Percentiles rank a stretch among this genome's conserved stretches.
Evolutionary conservation across 148 eudicot species (phyloP).

Genomic region (Rheum nobile): DNA sequence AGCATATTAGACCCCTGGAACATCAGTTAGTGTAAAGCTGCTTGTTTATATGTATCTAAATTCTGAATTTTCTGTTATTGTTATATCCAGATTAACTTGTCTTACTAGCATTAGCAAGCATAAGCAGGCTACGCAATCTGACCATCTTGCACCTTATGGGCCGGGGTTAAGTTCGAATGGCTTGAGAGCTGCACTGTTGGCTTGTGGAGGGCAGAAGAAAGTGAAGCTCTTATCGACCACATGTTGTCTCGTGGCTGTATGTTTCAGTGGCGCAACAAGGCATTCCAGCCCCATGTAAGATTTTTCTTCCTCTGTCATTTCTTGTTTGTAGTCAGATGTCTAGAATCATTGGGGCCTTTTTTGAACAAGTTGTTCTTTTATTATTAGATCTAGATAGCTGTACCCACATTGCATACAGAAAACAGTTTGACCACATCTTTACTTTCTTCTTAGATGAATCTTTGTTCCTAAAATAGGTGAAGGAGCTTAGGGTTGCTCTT

Average conservation of each 20-base stretch:
- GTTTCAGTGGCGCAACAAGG: slow-evolving; percentile 67
- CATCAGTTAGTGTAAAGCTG: slow-evolving; percentile 96
- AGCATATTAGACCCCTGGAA: slow-evolving; percentile 79
- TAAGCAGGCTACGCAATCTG: slow-evolving; percentile 70
- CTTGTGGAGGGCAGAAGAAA: slow-evolving; percentile 76
- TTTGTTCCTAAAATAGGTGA: too few relatives aligned
- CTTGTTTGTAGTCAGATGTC: not conserved
- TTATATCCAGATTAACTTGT: slow-evolving; percentile 61
- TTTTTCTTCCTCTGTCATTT: not conserved
- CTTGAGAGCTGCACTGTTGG: slow-evolving; percentile 60
- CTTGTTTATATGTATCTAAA: slow-evolving; percentile 8
- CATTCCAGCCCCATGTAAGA: slow-evolving; percentile 29
- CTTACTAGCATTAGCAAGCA: slow-evolving; percentile 59
- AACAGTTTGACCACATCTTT: too few relatives aligned
- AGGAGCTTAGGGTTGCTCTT: too few relatives aligned
- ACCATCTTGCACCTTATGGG: slow-evolving; percentile 63
- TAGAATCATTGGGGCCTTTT: not conserved
- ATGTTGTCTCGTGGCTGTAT: slow-evolving; percentile 71
- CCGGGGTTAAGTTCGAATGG: slow-evolving; percentile 69
- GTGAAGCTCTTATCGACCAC: slow-evolving; percentile 72
- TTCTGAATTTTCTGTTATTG: not conserved
- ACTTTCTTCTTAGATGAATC: too few relatives aligned
- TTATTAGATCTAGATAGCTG: not conserved
- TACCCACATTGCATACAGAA: not conserved
- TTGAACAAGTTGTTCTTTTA: slow-evolving; percentile 16